These are phyloP conservation scores for Suillus sp. DNA, from an alignment of 768 basidiomycete species.

Conservation along the genomic window DNA sequence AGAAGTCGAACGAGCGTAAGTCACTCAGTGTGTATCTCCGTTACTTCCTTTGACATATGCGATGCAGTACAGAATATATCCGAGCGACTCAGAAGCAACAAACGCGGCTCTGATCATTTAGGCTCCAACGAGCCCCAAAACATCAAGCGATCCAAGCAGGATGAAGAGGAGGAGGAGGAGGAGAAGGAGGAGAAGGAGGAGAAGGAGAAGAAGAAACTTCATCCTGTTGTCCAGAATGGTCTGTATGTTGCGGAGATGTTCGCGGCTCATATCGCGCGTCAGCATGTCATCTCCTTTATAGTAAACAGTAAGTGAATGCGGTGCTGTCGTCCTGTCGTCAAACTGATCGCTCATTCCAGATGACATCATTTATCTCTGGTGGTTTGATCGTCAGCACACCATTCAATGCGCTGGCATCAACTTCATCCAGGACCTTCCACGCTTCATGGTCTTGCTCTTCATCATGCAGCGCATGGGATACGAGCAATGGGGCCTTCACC, in stretches of 20 bases:
- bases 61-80: not conserved
- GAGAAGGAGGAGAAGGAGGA: not conserved
- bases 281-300: not conserved
- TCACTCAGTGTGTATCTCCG: not conserved
- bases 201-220: not conserved
- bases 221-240: not conserved
- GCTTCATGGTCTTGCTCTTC: slow-evolving; percentile 6
- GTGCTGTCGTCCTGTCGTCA: not conserved
- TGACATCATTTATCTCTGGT: slow-evolving; percentile 2
- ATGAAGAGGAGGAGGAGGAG: not conserved
- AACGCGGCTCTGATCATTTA: not conserved
- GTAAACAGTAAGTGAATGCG: not conserved
- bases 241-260: slow-evolving; percentile 3
- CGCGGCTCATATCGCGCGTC: not conserved
- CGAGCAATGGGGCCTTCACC: slow-evolving; percentile 5
- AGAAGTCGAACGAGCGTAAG: not conserved
- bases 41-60: not conserved
- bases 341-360: not conserved
- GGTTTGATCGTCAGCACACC: slow-evolving; percentile 4
- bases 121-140: not conserved
- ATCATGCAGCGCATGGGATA: slow-evolving; percentile 3
- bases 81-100: not conserved
- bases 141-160: not conserved
- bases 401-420: slow-evolving; percentile 10
- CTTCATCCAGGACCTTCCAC: slow-evolving; percentile 9